A percentile compares a stretch with the other conserved stretches of the same genome.
phyloP scores from a whole-genome alignment of 805 yeast genomes.

The Groenewaldozyma tartarivorans region DNA sequence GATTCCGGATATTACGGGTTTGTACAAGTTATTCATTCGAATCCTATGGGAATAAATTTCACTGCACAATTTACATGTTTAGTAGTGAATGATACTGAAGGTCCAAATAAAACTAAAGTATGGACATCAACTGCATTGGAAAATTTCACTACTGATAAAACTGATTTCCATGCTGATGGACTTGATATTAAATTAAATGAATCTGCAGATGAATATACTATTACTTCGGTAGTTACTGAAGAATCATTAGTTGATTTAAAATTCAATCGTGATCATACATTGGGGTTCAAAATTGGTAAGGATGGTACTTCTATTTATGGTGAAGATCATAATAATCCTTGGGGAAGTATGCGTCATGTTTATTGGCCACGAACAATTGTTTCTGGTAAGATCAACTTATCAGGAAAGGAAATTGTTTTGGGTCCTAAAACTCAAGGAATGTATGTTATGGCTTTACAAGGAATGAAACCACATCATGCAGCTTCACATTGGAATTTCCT shows the following conservation, averaged over 20 bases:
- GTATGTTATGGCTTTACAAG: constrained; percentile 96
- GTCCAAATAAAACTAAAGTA: constrained; percentile 38
- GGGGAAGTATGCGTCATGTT: constrained; percentile 95
- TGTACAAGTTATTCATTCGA: constrained; percentile 92
- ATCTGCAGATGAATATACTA: constrained; percentile 41
- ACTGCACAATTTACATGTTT: constrained; percentile 92
- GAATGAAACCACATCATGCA: constrained; percentile 99
- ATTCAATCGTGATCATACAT: constrained; percentile 46
- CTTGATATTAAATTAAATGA: constrained; percentile 53
- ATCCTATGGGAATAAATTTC: constrained; percentile 69
- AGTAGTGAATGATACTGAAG: constrained; percentile 46
- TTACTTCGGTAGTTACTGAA: constrained; percentile 44
- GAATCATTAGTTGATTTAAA: constrained; percentile 63
- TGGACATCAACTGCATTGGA: constrained; percentile 93
- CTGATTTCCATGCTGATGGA: constrained; percentile 64
- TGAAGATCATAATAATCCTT: constrained; percentile 70
- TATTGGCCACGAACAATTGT: constrained; percentile 91
- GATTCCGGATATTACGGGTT: constrained; percentile 65
- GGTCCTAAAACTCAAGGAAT: constrained; percentile 38
- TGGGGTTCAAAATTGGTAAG: constrained; percentile 82
- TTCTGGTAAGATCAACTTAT: constrained; percentile 51
- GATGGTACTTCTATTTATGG: constrained; percentile 86
- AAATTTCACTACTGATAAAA: constrained; percentile 61
- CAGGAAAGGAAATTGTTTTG: constrained; percentile 29
- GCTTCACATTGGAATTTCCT: constrained; percentile 95